A percentile compares a stretch with the other conserved stretches of the same genome.
These are phyloP conservation scores for Aspergillus bridgeri DNA, from an alignment of 495 filamentous ascomycete species.

Conservation along the genomic window DNA sequence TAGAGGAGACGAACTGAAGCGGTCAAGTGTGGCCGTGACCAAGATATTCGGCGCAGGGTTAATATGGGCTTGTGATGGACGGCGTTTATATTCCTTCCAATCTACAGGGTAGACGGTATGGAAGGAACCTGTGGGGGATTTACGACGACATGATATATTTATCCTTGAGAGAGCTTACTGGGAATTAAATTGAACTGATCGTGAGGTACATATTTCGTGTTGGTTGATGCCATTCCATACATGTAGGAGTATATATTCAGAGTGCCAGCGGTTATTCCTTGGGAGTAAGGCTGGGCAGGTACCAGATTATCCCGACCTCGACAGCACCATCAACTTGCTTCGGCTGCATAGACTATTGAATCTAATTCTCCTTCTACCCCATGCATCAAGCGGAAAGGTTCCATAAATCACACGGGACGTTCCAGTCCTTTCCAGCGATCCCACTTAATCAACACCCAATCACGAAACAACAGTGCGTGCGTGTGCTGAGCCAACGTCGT, in stretches of 20 bases:
- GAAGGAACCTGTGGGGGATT: neutral
- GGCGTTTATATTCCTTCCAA: neutral
- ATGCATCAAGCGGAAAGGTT: neutral
- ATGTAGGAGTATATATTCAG: no score
- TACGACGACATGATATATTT: neutral
- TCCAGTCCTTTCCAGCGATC: neutral
- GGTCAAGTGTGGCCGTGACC: neutral
- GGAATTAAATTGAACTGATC: no score
- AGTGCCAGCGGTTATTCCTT: no score
- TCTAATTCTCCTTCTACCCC: neutral
- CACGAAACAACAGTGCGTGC: neutral
- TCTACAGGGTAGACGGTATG: neutral
- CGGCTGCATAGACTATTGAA: no score
- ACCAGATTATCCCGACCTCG: no score
- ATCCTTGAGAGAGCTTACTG: neutral
- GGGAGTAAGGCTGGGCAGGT: no score
- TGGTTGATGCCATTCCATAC: no score
- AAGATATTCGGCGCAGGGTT: neutral
- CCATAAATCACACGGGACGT: no score
- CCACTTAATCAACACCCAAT: neutral
- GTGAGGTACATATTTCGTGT: no score
- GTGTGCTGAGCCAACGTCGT: neutral
- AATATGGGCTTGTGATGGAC: neutral
- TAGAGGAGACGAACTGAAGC: constrained; percentile 24
- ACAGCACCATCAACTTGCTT: no score